Evolutionary conservation across 768 basidiomycete genomes (phyloP).

Genomic region (Rhodotorula paludigena): DNA sequence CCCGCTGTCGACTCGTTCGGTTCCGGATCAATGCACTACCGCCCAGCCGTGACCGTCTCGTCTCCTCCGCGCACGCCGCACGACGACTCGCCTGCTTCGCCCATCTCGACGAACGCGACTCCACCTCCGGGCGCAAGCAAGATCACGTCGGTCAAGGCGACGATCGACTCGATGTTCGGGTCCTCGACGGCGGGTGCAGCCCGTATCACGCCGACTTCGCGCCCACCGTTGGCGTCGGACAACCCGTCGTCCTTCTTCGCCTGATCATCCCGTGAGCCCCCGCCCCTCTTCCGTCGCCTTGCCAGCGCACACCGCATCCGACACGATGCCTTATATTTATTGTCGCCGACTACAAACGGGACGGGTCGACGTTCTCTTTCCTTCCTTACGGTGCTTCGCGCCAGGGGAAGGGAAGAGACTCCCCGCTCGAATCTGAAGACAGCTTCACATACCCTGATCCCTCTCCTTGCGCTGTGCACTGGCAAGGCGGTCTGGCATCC

Average conservation of each 20-base stretch:
- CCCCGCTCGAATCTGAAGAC: no score
- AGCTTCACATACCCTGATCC: no score
- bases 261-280: neutral
- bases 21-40: neutral
- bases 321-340: constrained; percentile 26
- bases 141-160: constrained; percentile 46
- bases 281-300: neutral
- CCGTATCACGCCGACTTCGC: constrained; percentile 38
- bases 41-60: constrained; percentile 41
- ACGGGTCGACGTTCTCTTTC: no score
- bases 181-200: neutral
- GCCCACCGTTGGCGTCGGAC: constrained; percentile 26
- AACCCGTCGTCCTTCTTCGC: neutral
- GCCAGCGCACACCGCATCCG: no score
- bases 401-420: no score
- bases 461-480: no score
- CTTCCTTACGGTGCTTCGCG: no score
- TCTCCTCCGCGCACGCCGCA: constrained; percentile 11
- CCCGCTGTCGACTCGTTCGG: no score
- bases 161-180: constrained; percentile 45
- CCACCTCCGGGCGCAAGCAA: constrained; percentile 21
- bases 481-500: no score
- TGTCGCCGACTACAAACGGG: constrained; percentile 27
- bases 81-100: neutral
- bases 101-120: constrained; percentile 3